A percentile compares a stretch with the other conserved stretches of the same genome.
These are phyloP conservation scores for Pythium inflatum DNA, from an alignment of 352 stramenopile species.

Conservation along the genomic window DNA sequence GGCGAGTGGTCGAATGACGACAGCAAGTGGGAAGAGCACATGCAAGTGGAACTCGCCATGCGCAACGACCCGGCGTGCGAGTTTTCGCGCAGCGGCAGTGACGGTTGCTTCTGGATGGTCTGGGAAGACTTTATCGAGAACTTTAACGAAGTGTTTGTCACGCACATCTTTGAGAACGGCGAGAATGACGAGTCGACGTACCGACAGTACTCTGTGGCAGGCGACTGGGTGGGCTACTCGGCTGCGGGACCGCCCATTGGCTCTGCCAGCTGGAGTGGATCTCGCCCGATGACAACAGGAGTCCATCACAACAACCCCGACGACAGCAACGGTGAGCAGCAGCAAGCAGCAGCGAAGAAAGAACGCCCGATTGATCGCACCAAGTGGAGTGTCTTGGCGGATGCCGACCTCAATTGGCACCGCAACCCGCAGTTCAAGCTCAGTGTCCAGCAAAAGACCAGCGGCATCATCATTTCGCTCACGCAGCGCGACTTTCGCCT, in stretches of 20 bases:
- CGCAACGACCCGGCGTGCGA: constrained; percentile 59
- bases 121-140: constrained; percentile 75
- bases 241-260: constrained; percentile 42
- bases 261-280: background rate
- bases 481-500: constrained; percentile 84
- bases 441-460: constrained; percentile 41
- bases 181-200: constrained; percentile 32
- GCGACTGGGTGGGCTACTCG: constrained; percentile 50
- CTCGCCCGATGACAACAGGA: constrained; percentile 8
- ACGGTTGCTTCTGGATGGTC: constrained; percentile 87
- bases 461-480: constrained; percentile 74
- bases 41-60: constrained; percentile 71
- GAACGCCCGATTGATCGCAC: constrained; percentile 58
- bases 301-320: background rate
- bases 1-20: constrained; percentile 85
- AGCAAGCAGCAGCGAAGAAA: constrained; percentile 15
- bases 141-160: constrained; percentile 77
- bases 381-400: constrained; percentile 64
- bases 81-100: constrained; percentile 68
- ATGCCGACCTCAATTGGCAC: constrained; percentile 89
- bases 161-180: constrained; percentile 41
- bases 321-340: constrained; percentile 10
- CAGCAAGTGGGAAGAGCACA: constrained; percentile 84
- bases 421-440: constrained; percentile 92
- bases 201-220: constrained; percentile 63